Conservation (phyloP, 345 rosid genomes). For the Geranium brycei region DNA sequence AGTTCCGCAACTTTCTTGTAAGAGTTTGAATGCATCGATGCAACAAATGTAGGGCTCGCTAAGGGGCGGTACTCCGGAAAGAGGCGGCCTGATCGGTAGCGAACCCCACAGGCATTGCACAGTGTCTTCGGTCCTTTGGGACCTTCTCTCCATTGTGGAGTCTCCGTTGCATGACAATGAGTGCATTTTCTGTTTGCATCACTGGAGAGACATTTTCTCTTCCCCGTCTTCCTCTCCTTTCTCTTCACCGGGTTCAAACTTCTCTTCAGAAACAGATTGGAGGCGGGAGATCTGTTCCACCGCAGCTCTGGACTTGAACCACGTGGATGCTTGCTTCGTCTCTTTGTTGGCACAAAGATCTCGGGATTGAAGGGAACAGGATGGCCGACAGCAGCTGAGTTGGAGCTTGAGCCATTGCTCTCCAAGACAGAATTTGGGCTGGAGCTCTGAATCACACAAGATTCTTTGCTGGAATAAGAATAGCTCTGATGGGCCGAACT, state of each 20-base stretch:
- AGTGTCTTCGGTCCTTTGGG: conserved; percentile 87
- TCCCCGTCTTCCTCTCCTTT: conserved; percentile 21
- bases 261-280: conserved; percentile 5
- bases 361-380: conserved; percentile 14
- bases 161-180: conserved; percentile 63
- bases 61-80: conserved; percentile 86
- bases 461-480: conserved; percentile 29
- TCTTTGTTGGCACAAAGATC: conserved; percentile 33
- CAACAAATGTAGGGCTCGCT: conserved; percentile 66
- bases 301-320: conserved; percentile 18
- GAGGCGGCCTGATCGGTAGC: conserved; percentile 80
- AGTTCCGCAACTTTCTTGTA: conserved; percentile 73
- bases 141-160: conserved; percentile 97
- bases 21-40: conserved; percentile 59
- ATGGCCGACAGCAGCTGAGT: conserved; percentile 18
- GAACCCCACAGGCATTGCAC: conserved; percentile 90
- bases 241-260: conserved; percentile 19
- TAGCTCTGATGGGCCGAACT: conserved; percentile 10
- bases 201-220: too few relatives aligned
- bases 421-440: conserved; percentile 74
- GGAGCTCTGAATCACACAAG: conserved; percentile 32
- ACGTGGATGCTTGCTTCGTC: conserved; percentile 67
- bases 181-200: conserved; percentile 39
- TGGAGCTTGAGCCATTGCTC: conserved; percentile 45
- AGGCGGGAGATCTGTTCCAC: conserved; percentile 11